A percentile compares a stretch with the other conserved stretches of the same genome.
Evolutionary conservation across 306 rosid genomes (phyloP).

Genomic region (Erythrophleum fordii): DNA sequence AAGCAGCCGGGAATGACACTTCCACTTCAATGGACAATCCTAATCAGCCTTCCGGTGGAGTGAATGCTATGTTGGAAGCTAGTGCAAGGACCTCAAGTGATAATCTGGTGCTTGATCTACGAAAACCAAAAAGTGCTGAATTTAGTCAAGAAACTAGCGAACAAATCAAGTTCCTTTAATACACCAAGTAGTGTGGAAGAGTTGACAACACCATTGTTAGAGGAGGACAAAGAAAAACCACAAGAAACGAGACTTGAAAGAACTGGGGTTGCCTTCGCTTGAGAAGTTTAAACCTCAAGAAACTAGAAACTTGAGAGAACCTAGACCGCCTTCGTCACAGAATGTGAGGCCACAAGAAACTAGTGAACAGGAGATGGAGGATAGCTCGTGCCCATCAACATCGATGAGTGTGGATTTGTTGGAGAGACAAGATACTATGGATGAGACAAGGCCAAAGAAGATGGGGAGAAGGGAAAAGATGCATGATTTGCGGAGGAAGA

Average conservation of each 20-base stretch:
- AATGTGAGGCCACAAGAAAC: slow-evolving; percentile 24
- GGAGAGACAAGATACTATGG: slow-evolving; percentile 50
- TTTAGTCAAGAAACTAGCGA: slow-evolving; percentile 31
- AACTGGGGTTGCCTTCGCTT: slow-evolving; percentile 41
- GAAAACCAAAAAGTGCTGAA: slow-evolving; percentile 35
- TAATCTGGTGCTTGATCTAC: slow-evolving; percentile 41
- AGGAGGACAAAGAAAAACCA: slow-evolving; percentile 19
- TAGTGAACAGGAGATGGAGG: slow-evolving; percentile 43
- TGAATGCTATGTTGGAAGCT: slow-evolving; percentile 46
- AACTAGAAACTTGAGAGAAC: slow-evolving; percentile 39
- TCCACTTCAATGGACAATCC: slow-evolving; percentile 32
- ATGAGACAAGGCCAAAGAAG: slow-evolving; percentile 60
- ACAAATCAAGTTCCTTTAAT: slow-evolving; percentile 46
- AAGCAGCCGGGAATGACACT: slow-evolving; percentile 52
- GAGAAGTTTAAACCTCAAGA: slow-evolving; percentile 27
- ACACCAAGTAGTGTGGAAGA: slow-evolving; percentile 49
- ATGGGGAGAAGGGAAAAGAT: slow-evolving; percentile 85
- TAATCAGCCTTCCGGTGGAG: slow-evolving; percentile 46
- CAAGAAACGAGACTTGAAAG: slow-evolving; percentile 40
- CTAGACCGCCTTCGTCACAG: slow-evolving; percentile 36
- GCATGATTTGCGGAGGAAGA: slow-evolving; percentile 77
- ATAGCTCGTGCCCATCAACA: slow-evolving; percentile 30
- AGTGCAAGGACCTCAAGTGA: slow-evolving; percentile 47
- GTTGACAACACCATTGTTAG: slow-evolving; percentile 45
- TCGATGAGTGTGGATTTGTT: slow-evolving; percentile 18